Evolutionary conservation across 805 yeast species (phyloP).

Genomic region (Metschnikowia gelsemii): DNA sequence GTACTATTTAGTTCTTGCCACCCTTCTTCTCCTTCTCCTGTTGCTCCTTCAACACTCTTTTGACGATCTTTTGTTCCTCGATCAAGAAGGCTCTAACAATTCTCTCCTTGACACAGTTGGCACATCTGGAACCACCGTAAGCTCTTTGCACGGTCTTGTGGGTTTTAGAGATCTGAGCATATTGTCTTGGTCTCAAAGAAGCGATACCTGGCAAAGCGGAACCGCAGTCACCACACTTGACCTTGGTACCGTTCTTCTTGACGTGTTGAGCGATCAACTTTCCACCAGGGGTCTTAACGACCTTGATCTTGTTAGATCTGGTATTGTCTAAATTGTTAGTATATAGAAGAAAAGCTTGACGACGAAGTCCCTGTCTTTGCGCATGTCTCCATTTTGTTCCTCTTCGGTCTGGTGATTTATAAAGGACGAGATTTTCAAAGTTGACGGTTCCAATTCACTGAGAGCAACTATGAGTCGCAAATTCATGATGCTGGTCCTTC

Average conservation of each 20-base stretch:
- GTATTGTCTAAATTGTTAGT: slow-evolving; percentile 82
- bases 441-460: too few species aligned
- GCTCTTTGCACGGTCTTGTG: slow-evolving; percentile 99
- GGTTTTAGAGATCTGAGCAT: slow-evolving; percentile 92
- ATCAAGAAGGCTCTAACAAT: slow-evolving; percentile 98
- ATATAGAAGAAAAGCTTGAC: slow-evolving; percentile 9
- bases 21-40: slow-evolving; percentile 78
- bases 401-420: too few species aligned
- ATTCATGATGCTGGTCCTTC: too few species aligned
- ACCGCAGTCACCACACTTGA: slow-evolving; percentile 89
- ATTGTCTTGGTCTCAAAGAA: slow-evolving; percentile 97
- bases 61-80: slow-evolving; percentile 99
- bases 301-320: slow-evolving; percentile 98
- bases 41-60: slow-evolving; percentile 97
- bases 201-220: slow-evolving; percentile 81
- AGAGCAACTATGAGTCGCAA: too few species aligned
- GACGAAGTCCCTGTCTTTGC: too few species aligned
- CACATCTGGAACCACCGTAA: slow-evolving; percentile 99
- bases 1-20: slow-evolving; percentile 28
- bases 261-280: slow-evolving; percentile 96
- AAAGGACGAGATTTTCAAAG: too few species aligned
- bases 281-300: slow-evolving; percentile 99
- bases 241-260: slow-evolving; percentile 85
- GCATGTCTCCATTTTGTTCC: too few species aligned
- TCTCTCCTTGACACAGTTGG: slow-evolving; percentile 99